A percentile compares a stretch with the other conserved stretches of the same genome.
phyloP scores from a whole-genome alignment of 495 filamentous ascomycete genomes.

The Penicillium verhagenii region DNA sequence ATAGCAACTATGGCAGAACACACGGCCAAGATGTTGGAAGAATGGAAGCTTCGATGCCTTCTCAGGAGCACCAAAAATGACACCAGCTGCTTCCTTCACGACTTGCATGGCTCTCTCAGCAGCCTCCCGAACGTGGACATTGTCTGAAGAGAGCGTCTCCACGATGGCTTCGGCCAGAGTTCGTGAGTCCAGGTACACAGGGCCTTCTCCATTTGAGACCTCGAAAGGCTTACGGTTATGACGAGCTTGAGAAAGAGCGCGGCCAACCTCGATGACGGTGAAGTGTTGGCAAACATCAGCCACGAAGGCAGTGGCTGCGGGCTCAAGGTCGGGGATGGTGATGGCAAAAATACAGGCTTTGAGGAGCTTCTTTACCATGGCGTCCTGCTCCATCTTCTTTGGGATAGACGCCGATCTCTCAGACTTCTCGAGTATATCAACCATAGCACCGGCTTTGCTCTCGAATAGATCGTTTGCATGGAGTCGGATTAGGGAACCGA shows the following conservation, averaged over 20 bases:
- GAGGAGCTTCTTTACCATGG: slow-evolving; percentile 76
- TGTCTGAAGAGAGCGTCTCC: slow-evolving; percentile 82
- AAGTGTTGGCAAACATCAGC: slow-evolving; percentile 84
- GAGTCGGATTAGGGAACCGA: slow-evolving; percentile 77
- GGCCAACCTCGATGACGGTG: slow-evolving; percentile 84
- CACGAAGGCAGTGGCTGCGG: slow-evolving; percentile 69
- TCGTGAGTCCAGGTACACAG: slow-evolving; percentile 77
- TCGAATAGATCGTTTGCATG: slow-evolving; percentile 82
- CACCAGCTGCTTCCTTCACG: slow-evolving; percentile 72
- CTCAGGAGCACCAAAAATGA: slow-evolving; percentile 74
- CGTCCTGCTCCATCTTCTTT: slow-evolving; percentile 82
- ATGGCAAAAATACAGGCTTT: slow-evolving; percentile 85
- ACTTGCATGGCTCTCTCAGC: slow-evolving; percentile 73
- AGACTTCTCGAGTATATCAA: slow-evolving; percentile 60
- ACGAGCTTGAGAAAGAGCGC: slow-evolving; percentile 71
- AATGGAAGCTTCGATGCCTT: slow-evolving; percentile 71
- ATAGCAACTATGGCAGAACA: slow-evolving; percentile 91
- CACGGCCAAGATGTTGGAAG: slow-evolving; percentile 74
- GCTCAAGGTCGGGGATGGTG: slow-evolving; percentile 75
- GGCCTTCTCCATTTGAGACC: slow-evolving; percentile 80
- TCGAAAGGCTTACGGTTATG: slow-evolving; percentile 74
- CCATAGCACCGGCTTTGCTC: slow-evolving; percentile 60
- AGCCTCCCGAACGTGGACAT: slow-evolving; percentile 73
- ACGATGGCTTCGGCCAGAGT: slow-evolving; percentile 85
- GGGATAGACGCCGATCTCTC: slow-evolving; percentile 78